Evolutionary conservation across 2,329 filamentous ascomycete species (phyloP).

Genomic region (Canariomyces notabilis): DNA sequence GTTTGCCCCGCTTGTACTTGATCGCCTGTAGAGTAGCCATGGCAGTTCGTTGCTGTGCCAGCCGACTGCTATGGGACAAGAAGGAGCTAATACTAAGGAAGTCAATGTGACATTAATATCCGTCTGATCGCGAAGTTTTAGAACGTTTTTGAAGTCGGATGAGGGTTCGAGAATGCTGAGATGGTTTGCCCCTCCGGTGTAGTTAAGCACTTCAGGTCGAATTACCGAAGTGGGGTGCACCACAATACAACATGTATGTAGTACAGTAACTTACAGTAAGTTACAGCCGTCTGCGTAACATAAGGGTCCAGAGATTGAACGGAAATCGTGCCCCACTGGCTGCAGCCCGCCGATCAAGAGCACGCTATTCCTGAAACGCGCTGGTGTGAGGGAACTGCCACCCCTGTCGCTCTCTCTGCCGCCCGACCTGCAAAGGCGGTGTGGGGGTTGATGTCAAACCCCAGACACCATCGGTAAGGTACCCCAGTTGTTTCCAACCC

Average conservation of each 20-base stretch:
- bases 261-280: too few relatives aligned
- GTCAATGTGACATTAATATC: not conserved
- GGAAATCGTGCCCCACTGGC: not conserved
- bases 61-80: not conserved
- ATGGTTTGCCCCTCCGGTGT: too few relatives aligned
- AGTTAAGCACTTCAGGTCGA: too few relatives aligned
- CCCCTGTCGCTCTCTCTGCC: too few relatives aligned
- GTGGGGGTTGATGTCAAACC: conserved; percentile 4
- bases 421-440: conserved; percentile 6
- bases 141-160: too few relatives aligned
- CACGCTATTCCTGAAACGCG: conserved; percentile 9
- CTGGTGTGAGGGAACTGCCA: conserved; percentile 2
- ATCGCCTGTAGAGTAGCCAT: conserved; percentile 70
- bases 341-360: not conserved
- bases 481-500: too few relatives aligned
- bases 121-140: too few relatives aligned
- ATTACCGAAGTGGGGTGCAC: too few relatives aligned
- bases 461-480: too few relatives aligned
- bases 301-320: not conserved
- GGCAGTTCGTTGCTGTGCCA: not conserved
- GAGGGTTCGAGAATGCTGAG: too few relatives aligned
- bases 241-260: too few relatives aligned
- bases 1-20: conserved; percentile 64
- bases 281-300: too few relatives aligned
- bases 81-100: not conserved